Conservation (phyloP, 2,329 filamentous ascomycete genomes). For the Hymenoscyphus albidus region DNA sequence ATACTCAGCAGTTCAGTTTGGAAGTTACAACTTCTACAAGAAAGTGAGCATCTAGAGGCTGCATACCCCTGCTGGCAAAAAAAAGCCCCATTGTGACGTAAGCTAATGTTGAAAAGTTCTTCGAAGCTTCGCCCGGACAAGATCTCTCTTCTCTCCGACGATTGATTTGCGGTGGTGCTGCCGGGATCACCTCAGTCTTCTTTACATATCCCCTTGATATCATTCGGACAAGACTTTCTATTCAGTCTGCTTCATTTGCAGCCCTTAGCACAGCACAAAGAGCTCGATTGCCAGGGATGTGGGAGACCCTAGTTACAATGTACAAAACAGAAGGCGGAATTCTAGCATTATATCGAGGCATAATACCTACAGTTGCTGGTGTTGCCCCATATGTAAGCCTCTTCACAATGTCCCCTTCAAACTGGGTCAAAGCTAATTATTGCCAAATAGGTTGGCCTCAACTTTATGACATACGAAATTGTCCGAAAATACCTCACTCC, state of each 20-base stretch:
- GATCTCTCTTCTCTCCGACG: slow-evolving; percentile 71
- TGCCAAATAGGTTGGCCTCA: slow-evolving; percentile 74
- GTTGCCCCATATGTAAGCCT: slow-evolving; percentile 87
- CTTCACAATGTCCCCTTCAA: slow-evolving; percentile 27
- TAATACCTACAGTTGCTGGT: slow-evolving; percentile 88
- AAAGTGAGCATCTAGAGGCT: slow-evolving; percentile 53
- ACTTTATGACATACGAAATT: slow-evolving; percentile 98
- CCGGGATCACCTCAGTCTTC: slow-evolving; percentile 92
- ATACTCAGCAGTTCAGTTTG: slow-evolving; percentile 97
- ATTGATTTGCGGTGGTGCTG: slow-evolving; percentile 83
- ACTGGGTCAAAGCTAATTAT: neutral
- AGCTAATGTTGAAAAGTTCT: slow-evolving; percentile 49
- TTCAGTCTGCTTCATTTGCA: slow-evolving; percentile 94
- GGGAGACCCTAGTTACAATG: slow-evolving; percentile 75
- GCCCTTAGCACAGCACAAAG: slow-evolving; percentile 61
- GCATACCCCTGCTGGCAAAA: neutral
- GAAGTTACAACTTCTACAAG: slow-evolving; percentile 97
- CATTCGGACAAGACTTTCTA: slow-evolving; percentile 89
- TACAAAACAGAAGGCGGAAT: slow-evolving; percentile 88
- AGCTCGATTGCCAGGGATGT: slow-evolving; percentile 83
- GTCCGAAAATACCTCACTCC: slow-evolving; percentile 79
- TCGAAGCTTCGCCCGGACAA: slow-evolving; percentile 70
- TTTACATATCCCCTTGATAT: slow-evolving; percentile 97
- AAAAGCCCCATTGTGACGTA: neutral
- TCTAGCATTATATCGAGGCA: slow-evolving; percentile 84